These are phyloP conservation scores for Moesziomyces globuligerus DNA, from an alignment of 1,284 basidiomycete species.

Conservation along the genomic window DNA sequence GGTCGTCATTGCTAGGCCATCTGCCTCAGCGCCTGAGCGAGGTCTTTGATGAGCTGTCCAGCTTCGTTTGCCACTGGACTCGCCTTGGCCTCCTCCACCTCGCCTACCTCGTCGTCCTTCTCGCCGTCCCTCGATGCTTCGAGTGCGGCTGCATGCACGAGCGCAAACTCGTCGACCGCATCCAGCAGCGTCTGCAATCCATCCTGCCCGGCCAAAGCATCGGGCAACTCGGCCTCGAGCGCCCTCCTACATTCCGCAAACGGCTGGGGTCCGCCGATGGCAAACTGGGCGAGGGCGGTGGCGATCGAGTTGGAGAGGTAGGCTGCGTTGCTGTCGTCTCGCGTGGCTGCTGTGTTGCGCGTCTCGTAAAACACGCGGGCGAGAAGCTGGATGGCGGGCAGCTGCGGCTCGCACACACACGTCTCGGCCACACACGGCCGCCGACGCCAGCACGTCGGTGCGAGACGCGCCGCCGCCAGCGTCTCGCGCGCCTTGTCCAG, in stretches of 20 bases:
- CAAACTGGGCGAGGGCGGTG: slow-evolving; percentile 44
- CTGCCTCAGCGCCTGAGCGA: slow-evolving; percentile 25
- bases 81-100: background rate
- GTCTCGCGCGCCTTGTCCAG: slow-evolving; percentile 28
- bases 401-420: slow-evolving; percentile 18
- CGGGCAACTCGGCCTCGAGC: slow-evolving; percentile 13
- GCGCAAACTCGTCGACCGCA: slow-evolving; percentile 45
- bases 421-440: slow-evolving; percentile 6
- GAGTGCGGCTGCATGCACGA: slow-evolving; percentile 30
- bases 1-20: slow-evolving; percentile 12
- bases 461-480: slow-evolving; percentile 11
- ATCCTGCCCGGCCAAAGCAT: slow-evolving; percentile 4
- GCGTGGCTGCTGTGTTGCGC: slow-evolving; percentile 13
- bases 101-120: background rate
- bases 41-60: slow-evolving; percentile 44
- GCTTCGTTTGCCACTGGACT: slow-evolving; percentile 27
- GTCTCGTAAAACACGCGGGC: slow-evolving; percentile 36
- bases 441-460: slow-evolving; percentile 20
- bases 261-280: slow-evolving; percentile 14
- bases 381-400: slow-evolving; percentile 17
- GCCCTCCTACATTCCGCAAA: slow-evolving; percentile 11
- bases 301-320: slow-evolving; percentile 51
- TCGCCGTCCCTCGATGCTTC: slow-evolving; percentile 72
- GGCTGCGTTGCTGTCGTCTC: slow-evolving; percentile 33
- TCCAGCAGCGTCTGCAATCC: slow-evolving; percentile 31